Evolutionary conservation across 441 rosid genomes (phyloP).

Genomic region (California macrophylla): DNA sequence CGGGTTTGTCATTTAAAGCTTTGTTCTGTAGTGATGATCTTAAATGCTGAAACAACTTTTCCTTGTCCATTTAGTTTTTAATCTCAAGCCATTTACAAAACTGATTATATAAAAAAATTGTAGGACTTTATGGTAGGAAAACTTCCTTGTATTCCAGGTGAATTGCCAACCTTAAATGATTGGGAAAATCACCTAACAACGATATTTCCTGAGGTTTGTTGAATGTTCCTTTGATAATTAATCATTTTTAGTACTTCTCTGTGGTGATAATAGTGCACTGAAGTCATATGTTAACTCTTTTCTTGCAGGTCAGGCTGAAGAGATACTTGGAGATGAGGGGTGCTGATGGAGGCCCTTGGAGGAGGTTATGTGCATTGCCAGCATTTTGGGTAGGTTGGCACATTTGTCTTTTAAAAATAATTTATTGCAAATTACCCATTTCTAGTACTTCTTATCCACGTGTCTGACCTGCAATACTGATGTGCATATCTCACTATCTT

Average conservation of each 20-base stretch:
- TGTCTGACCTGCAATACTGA: neutral
- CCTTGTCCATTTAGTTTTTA: constrained; percentile 1
- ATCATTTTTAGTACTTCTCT: neutral
- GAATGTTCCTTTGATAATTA: neutral
- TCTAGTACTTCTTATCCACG: neutral
- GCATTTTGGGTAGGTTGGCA: constrained; percentile 77
- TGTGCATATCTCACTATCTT: neutral
- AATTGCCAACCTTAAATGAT: constrained; percentile 78
- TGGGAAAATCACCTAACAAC: constrained; percentile 97
- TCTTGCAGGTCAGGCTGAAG: constrained; percentile 77
- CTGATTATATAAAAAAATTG: constrained; percentile 11
- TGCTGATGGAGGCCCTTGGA: constrained; percentile 99
- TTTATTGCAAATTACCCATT: neutral
- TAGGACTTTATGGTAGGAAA: constrained; percentile 96
- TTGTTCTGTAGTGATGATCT: constrained; percentile 7
- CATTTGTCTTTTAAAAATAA: constrained; percentile 1
- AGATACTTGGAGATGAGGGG: constrained; percentile 99
- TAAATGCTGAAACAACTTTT: neutral
- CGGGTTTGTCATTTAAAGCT: constrained; percentile 50
- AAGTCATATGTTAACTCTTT: constrained; percentile 8
- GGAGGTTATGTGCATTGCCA: constrained; percentile 90
- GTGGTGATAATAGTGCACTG: constrained; percentile 5
- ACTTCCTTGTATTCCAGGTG: constrained; percentile 87
- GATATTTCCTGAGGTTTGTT: constrained; percentile 84
- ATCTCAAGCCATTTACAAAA: neutral